A percentile compares a stretch with the other conserved stretches of the same genome.
These are phyloP conservation scores for Rhizophora mangle DNA, from an alignment of 345 rosid species.

Conservation along the genomic window DNA sequence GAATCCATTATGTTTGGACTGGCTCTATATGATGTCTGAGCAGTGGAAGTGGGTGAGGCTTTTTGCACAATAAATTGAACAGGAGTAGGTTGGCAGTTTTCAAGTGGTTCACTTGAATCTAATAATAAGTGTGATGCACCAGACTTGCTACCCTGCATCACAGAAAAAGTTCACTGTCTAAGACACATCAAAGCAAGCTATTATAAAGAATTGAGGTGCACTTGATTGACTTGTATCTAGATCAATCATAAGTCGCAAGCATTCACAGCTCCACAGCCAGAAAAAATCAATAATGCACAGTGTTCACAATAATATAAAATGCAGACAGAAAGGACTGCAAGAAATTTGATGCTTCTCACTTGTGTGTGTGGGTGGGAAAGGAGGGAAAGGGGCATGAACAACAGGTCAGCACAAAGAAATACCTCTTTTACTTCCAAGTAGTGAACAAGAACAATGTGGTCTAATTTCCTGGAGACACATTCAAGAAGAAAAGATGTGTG, in stretches of 20 bases:
- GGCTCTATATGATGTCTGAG: slow-evolving; percentile 33
- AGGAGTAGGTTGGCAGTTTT: slow-evolving; percentile 35
- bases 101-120: slow-evolving; percentile 35
- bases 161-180: slow-evolving; percentile 10
- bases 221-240: neutral
- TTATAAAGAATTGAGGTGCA: neutral
- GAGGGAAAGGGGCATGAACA: neutral
- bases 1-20: slow-evolving; percentile 32
- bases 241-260: neutral
- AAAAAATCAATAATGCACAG: neutral
- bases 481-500: slow-evolving; percentile 4
- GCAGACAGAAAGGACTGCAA: neutral
- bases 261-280: neutral
- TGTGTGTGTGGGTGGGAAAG: too few relatives aligned
- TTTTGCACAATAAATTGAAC: slow-evolving; percentile 27
- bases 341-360: too few relatives aligned
- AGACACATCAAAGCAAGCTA: neutral
- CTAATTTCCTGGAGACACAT: slow-evolving; percentile 57
- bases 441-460: slow-evolving; percentile 77
- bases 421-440: slow-evolving; percentile 91
- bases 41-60: slow-evolving; percentile 29
- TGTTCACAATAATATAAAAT: neutral
- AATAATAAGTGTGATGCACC: slow-evolving; percentile 28
- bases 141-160: slow-evolving; percentile 48
- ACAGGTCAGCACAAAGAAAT: slow-evolving; percentile 15